Evolutionary conservation across 345 rosid genomes (phyloP).

Genomic region (Combretum micranthum): DNA sequence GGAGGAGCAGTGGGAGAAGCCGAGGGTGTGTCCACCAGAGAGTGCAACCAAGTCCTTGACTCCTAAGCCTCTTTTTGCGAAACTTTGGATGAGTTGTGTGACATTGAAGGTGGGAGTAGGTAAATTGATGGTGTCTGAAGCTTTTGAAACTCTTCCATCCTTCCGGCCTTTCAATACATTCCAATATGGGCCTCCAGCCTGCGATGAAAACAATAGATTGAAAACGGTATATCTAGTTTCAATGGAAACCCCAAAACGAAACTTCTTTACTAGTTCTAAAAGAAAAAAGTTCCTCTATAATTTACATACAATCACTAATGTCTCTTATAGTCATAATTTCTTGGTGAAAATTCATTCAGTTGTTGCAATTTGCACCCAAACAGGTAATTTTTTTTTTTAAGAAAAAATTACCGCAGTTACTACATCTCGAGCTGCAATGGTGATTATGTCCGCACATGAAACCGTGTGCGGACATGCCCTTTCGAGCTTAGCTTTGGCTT

Average conservation of each 20-base stretch:
- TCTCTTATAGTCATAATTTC: too few relatives aligned
- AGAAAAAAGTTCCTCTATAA: too few relatives aligned
- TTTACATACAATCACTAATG: too few relatives aligned
- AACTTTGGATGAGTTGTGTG: conserved; percentile 64
- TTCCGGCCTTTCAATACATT: conserved; percentile 63
- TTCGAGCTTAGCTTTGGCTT: conserved; percentile 70
- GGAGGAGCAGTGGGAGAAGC: conserved; percentile 84
- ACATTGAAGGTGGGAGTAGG: conserved; percentile 71
- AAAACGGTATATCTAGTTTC: background rate
- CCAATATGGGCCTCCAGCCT: conserved; percentile 82
- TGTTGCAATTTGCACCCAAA: too few relatives aligned
- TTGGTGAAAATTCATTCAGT: too few relatives aligned
- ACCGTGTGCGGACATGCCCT: conserved; percentile 53
- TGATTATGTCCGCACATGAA: conserved; percentile 62
- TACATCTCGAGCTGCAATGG: conserved; percentile 77
- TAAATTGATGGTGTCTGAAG: conserved; percentile 51
- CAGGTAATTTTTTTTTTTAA: too few relatives aligned
- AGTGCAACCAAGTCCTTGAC: conserved; percentile 72
- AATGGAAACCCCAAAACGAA: too few relatives aligned
- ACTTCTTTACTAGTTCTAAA: too few relatives aligned
- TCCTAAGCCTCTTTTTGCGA: conserved; percentile 52
- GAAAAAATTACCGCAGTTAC: conserved; percentile 48
- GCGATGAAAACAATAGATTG: conserved; percentile 3
- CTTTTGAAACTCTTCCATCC: conserved; percentile 66
- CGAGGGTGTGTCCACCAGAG: conserved; percentile 74